These are phyloP conservation scores for Rutstroemia sp. DNA, from an alignment of 2,329 filamentous ascomycete genomes.

Conservation along the genomic window DNA sequence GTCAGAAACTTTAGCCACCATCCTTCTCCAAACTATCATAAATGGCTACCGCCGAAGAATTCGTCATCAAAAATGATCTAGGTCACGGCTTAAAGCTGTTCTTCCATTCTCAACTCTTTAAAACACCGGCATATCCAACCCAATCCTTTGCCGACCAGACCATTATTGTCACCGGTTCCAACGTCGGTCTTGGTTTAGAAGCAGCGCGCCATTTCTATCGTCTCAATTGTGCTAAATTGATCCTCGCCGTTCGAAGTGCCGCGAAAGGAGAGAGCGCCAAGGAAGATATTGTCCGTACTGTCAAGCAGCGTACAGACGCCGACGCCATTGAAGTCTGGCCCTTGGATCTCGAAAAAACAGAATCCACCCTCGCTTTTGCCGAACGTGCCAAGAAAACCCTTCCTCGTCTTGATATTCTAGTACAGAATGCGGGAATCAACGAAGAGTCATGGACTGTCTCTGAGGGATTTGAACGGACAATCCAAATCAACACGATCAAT, in stretches of 20 bases:
- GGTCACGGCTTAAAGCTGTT: slow-evolving; percentile 1
- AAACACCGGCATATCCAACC: slow-evolving; percentile 8
- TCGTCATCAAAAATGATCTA: too few relatives aligned
- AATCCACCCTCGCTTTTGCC: slow-evolving; percentile 15
- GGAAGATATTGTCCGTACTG: slow-evolving; percentile 19
- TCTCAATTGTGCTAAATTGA: slow-evolving; percentile 31
- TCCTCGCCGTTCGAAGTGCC: slow-evolving; percentile 35
- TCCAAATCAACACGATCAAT: slow-evolving; percentile 26
- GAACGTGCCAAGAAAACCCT: slow-evolving; percentile 24
- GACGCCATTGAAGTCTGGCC: slow-evolving; percentile 18
- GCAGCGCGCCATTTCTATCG: slow-evolving; percentile 29
- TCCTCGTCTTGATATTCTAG: slow-evolving; percentile 36
- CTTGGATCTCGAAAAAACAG: slow-evolving; percentile 15
- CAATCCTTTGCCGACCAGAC: slow-evolving; percentile 7
- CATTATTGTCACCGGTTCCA: slow-evolving; percentile 8
- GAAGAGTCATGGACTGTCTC: background rate
- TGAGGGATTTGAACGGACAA: slow-evolving; percentile 17
- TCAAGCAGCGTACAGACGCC: slow-evolving; percentile 10
- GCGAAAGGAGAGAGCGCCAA: slow-evolving; percentile 32
- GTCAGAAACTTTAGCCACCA: too few relatives aligned
- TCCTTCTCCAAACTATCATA: too few relatives aligned
- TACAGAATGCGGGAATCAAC: slow-evolving; percentile 31
- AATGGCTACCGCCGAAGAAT: too few relatives aligned
- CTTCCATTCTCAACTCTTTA: slow-evolving; percentile 15
- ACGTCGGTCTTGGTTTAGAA: slow-evolving; percentile 25